Conservation (phyloP, 108 stramenopile species). For the Pinguiococcus pyrenoidosus region DNA sequence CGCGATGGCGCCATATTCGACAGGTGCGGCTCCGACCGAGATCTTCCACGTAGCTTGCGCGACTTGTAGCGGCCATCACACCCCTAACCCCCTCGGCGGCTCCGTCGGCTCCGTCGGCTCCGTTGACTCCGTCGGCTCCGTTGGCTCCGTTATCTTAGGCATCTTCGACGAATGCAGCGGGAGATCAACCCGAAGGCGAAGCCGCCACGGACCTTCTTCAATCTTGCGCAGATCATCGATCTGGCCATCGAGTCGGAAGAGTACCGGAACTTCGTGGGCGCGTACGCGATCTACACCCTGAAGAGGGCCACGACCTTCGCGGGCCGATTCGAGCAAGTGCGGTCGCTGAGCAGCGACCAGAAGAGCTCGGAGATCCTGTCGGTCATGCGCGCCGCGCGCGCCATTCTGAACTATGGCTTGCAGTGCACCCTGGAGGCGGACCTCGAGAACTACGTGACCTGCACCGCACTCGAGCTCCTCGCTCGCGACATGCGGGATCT, state of each 20-base stretch:
- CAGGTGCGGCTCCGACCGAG: constrained; percentile 14
- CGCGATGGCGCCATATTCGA: constrained; percentile 15
- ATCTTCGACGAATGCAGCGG: background rate
- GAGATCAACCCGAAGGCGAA: constrained; percentile 20
- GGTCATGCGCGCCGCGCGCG: background rate
- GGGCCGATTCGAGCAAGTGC: constrained; percentile 29
- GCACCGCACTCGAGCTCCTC: background rate
- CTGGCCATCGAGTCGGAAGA: constrained; percentile 11
- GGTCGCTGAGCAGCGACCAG: background rate
- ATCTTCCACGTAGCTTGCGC: constrained; percentile 5
- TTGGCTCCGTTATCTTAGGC: too few relatives aligned
- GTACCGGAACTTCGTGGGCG: constrained; percentile 11
- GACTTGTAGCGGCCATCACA: background rate
- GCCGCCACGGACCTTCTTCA: constrained; percentile 22
- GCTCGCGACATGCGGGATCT: background rate
- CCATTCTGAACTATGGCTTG: background rate
- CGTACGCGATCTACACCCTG: constrained; percentile 35
- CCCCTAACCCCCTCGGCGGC: background rate
- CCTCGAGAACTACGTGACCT: background rate
- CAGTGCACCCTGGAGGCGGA: constrained; percentile 1
- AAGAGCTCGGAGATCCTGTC: background rate
- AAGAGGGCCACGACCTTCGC: constrained; percentile 24
- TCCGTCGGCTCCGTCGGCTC: background rate
- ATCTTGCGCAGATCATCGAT: constrained; percentile 2
- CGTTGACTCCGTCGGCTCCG: too few relatives aligned